phyloP scores from a whole-genome alignment of 2,329 filamentous ascomycete species.

The Rutstroemia sp. region DNA sequence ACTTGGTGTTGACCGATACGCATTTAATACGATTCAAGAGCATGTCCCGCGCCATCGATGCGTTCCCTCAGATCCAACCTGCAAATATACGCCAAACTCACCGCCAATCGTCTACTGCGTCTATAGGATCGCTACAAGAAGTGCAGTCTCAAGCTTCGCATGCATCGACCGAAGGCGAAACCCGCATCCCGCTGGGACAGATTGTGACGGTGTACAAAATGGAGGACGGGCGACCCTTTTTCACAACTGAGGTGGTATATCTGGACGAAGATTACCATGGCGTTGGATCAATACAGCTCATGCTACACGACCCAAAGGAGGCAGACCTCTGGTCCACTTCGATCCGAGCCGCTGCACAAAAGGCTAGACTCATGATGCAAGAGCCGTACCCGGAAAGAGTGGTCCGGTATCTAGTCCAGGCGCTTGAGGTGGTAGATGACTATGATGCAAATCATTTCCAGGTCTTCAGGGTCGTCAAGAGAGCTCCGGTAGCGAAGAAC shows the following conservation, averaged over 20 bases:
- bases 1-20: constrained; percentile 62
- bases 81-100: constrained; percentile 34
- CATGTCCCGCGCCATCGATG: constrained; percentile 56
- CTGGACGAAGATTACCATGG: constrained; percentile 58
- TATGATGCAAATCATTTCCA: constrained; percentile 61
- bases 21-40: constrained; percentile 63
- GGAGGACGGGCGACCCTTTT: constrained; percentile 59
- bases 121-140: constrained; percentile 54
- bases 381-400: constrained; percentile 50
- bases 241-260: constrained; percentile 60
- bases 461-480: constrained; percentile 62
- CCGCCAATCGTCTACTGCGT: constrained; percentile 51
- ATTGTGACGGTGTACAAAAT: constrained; percentile 60
- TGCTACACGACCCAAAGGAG: constrained; percentile 56
- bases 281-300: constrained; percentile 54
- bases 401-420: constrained; percentile 53
- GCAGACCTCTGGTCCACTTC: constrained; percentile 57
- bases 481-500: constrained; percentile 45
- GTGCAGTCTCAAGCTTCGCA: constrained; percentile 43
- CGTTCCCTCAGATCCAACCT: constrained; percentile 47
- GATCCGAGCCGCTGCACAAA: constrained; percentile 52
- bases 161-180: constrained; percentile 45
- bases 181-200: constrained; percentile 52
- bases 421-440: constrained; percentile 58
- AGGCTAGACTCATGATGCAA: constrained; percentile 43